Base-by-base conservation (phyloP, 1,284 basidiomycete species). In the Kwoniella shivajii region DNA sequence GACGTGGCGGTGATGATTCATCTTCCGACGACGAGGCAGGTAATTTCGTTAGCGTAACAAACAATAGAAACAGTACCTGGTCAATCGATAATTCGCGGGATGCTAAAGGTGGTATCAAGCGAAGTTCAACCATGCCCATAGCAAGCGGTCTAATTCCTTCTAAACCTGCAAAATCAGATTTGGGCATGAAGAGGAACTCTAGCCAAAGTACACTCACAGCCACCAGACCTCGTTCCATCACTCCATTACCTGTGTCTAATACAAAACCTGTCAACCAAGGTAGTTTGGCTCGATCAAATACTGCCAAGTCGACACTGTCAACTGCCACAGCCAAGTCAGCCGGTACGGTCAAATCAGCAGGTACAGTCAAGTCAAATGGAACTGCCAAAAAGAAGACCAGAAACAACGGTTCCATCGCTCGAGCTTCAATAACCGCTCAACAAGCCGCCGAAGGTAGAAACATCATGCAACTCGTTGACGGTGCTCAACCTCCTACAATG, bases 31-130 rank as follows among this genome's bases (percentile, higher is more conserved):
- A 77, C n/a, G 74, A 76, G 44, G 37, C 48, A 10, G 63, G 66
- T 22, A 70, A 71, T 52, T 55, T 76, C n/a, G 73, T 77, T 18
- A 54, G 64, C 29, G 76, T 78, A 1, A 59, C 66, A 13, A 78
- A 78, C 57, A 67, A 71, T 47, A 59, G 68, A 13, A 68, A 68
- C 48, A 53, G 41, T n/a, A 69, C 65, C 29, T 78, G 67, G 65
- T 68, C 71, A 1, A 73, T 73, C 6, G 73, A 75, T 29, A 53
- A 56, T 29, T n/a, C 10, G 11, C 39, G 39, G 26, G 52, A 43
- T 18, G 4, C 41, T 9, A 42, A 53, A 22, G 43, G 51, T 16
- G 24, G 33, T 26, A 49, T 60, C 22, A 71, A 71, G 58, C 65
- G 72, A 14, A 64, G 59, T 26, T 70, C 72, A 4, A 57, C 54